Base-by-base conservation (phyloP, 2,329 filamentous ascomycete species). In the Claviceps arundinis region DNA sequence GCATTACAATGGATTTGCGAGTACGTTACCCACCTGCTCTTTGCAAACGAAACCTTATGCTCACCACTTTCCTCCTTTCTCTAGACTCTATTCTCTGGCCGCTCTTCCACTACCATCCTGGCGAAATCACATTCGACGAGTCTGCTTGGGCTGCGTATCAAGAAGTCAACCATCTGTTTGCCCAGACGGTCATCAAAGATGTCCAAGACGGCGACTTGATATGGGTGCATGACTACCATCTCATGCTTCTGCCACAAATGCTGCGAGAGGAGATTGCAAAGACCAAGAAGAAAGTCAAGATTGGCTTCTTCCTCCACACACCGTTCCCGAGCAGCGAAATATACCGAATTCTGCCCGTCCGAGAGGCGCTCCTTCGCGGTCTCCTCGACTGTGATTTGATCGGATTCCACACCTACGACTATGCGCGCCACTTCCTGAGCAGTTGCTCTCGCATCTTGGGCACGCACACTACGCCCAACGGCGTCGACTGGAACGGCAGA, bases 351-450 rank as follows among this genome's bases (percentile, higher is more conserved):
- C 74, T 97, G 8, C 93, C 93, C 1, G 91, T 97, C 34, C 82
- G 93, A 56, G 89, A 95, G 65, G 84, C 89, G 62, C 82, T 97
- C 49, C 78, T 98, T 45, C 77, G 85, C 48, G 90, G 93, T 52
- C 82, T 97, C 41, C 76, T 98, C 37, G 86, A 95, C 65, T 95
- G 91, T 72, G 93, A 97, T 65, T 74, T 98, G 54, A 89, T 97
- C 64, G 93, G 93, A 37, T 97, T 98, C 74, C 93, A 98, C 70
- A 98, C 93, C 30, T 97, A 96, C 72, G 91, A 97, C 71, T 98
- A 98, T 64, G 91, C 90, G n/a, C 81, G 93, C 50, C 93, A 98
- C 70, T 98, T 97, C 72, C 72, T 98, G 59, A 95, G 89, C 71
- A 91, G 87, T 65, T 97, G 93, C 71, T 91, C 89, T n/a, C 85